phyloP scores from a whole-genome alignment of 2,329 filamentous ascomycete genomes.

The Iodosphaeria phyllophila region DNA sequence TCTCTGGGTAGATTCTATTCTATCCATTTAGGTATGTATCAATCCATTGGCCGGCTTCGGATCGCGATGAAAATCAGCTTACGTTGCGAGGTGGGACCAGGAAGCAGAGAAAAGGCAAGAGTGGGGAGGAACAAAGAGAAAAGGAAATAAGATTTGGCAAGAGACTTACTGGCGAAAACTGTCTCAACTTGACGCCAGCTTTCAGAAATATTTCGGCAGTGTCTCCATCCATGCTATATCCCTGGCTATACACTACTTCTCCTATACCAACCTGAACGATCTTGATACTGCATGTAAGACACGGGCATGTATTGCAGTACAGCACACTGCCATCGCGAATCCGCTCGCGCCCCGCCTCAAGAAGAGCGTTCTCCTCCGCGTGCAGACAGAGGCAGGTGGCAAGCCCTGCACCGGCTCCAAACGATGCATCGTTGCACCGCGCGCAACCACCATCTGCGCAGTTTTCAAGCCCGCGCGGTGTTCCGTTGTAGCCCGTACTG shows the following conservation, averaged over 20 bases:
- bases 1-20: constrained; percentile 13
- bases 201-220: constrained; percentile 67
- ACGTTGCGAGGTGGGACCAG: constrained; percentile 1
- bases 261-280: constrained; percentile 91
- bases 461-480: constrained; percentile 74
- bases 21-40: constrained; percentile 33
- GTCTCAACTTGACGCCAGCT: constrained; percentile 68
- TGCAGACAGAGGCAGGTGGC: constrained; percentile 92
- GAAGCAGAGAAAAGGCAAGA: no score
- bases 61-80: no score
- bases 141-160: neutral
- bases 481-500: constrained; percentile 93
- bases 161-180: constrained; percentile 63
- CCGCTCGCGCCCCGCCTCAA: constrained; percentile 84
- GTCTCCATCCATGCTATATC: constrained; percentile 84
- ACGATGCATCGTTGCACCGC: constrained; percentile 67
- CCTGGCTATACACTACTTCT: constrained; percentile 86
- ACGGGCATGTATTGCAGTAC: constrained; percentile 94
- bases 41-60: constrained; percentile 30
- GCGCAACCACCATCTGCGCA: constrained; percentile 84
- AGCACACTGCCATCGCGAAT: constrained; percentile 67
- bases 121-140: constrained; percentile 1
- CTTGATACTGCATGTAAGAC: constrained; percentile 95
- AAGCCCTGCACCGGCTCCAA: constrained; percentile 51
- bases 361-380: constrained; percentile 88